phyloP scores from a whole-genome alignment of 2,329 filamentous ascomycete genomes.

The Diplodia intermedia region DNA sequence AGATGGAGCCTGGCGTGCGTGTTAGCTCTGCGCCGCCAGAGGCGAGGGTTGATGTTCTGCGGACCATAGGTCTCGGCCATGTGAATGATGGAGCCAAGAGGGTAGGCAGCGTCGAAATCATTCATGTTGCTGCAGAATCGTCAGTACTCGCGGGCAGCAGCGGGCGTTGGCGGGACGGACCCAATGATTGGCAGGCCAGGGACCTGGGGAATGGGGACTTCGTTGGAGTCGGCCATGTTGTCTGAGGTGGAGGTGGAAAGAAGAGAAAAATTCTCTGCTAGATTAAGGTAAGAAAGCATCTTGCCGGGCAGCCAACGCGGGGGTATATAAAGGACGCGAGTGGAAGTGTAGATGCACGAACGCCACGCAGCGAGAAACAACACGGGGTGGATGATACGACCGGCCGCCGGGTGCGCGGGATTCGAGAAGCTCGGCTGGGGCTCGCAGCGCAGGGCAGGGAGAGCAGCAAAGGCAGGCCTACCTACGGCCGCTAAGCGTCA shows the following conservation, averaged over 20 bases:
- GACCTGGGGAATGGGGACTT: slow-evolving; percentile 66
- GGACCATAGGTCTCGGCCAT: slow-evolving; percentile 71
- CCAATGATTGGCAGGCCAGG: slow-evolving; percentile 60
- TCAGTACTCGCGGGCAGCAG: neutral
- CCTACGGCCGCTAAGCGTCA: slow-evolving; percentile 23
- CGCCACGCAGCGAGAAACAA: slow-evolving; percentile 8
- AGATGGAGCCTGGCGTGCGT: slow-evolving; percentile 41
- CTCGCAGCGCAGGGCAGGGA: slow-evolving; percentile 1
- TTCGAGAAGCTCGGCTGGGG: slow-evolving; percentile 11
- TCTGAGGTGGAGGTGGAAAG: slow-evolving; percentile 1
- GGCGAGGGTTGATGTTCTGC: neutral
- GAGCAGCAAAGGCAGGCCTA: neutral
- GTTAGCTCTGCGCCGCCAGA: neutral
- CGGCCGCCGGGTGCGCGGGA: neutral
- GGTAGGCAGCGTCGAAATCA: slow-evolving; percentile 67
- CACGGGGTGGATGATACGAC: slow-evolving; percentile 3
- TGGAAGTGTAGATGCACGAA: slow-evolving; percentile 3
- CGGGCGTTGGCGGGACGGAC: neutral
- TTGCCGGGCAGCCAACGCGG: neutral
- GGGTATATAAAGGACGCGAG: slow-evolving; percentile 6
- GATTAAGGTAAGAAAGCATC: slow-evolving; percentile 29
- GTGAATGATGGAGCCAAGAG: slow-evolving; percentile 61
- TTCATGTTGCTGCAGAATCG: slow-evolving; percentile 67
- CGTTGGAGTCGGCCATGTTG: slow-evolving; percentile 23
- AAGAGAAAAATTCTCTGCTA: slow-evolving; percentile 9